phyloP scores from a whole-genome alignment of 192 early-diverging fungal genomes.

The Linnemannia exigua region DNA sequence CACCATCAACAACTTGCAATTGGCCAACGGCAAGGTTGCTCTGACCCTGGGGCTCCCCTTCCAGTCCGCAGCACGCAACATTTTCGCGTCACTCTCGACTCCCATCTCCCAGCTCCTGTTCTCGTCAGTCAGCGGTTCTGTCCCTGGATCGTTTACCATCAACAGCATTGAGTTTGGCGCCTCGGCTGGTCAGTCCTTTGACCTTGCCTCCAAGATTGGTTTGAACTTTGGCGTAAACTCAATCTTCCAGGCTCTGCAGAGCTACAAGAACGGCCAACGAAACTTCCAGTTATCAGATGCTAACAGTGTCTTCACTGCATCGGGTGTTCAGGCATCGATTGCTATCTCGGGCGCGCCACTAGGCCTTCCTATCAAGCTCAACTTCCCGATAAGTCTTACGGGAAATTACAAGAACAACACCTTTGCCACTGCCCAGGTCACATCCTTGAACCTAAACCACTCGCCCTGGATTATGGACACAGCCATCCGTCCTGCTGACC shows the following conservation, averaged over 20 bases:
- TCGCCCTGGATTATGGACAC: slow-evolving; percentile 34
- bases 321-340: slow-evolving; percentile 28
- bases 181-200: slow-evolving; percentile 38
- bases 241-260: slow-evolving; percentile 33
- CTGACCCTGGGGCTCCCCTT: slow-evolving; percentile 35
- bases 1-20: slow-evolving; percentile 42
- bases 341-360: slow-evolving; percentile 24
- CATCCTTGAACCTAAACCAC: slow-evolving; percentile 21
- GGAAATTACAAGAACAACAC: slow-evolving; percentile 25
- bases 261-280: slow-evolving; percentile 19
- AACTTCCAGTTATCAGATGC: slow-evolving; percentile 23
- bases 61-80: slow-evolving; percentile 35
- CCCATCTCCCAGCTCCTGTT: slow-evolving; percentile 41
- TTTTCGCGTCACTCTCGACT: slow-evolving; percentile 37
- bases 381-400: slow-evolving; percentile 33
- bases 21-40: slow-evolving; percentile 41
- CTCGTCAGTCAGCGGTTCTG: slow-evolving; percentile 21
- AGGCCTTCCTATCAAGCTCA: slow-evolving; percentile 38
- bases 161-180: slow-evolving; percentile 44
- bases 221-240: slow-evolving; percentile 32
- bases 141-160: slow-evolving; percentile 34
- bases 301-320: slow-evolving; percentile 37
- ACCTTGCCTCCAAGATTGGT: slow-evolving; percentile 43
- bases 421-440: slow-evolving; percentile 24
- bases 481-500: not conserved